Evolutionary conservation across 106 monocot species (phyloP), one percentile per base, ranked within the genome.

Genomic region (Dendrobium nobile): DNA sequence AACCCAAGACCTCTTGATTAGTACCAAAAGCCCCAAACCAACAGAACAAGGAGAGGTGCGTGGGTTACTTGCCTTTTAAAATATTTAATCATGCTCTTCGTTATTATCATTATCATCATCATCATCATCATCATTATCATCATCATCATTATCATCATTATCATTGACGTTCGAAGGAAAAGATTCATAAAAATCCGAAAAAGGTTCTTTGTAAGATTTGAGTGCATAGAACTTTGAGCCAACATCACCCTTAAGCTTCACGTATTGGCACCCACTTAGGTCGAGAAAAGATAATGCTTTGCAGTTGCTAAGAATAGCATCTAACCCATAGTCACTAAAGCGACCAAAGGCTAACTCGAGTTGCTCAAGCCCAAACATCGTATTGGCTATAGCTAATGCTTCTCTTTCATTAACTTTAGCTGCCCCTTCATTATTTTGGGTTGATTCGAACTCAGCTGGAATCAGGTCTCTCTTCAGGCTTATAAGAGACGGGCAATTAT

Each of bases 201-300:
- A 86, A 1, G 93, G 87, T 44, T 81, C 80, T 84, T 41, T 85
- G 41, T 89, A 87, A 2, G 15, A 72, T 20, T 15, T 27, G 2
- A 93, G 78, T 5, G 22, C 4, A 4, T n/a, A 18, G 72, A 88
- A 93, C 77, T 64, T 89, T 9, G 13, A 6, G 73, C 82, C 80
- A 11, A 93, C 31, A 40, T 74, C 61, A 0, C 75, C 82, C 5
- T 84, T 79, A 75, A 93, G 75, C 79, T 40, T 79, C 41, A 89
- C 93, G 65, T 80, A 84, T 87, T 82, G 88, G 27, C 89, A 93
- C 1, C 87, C 90, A 33, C 85, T 85, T 7, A 93, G 82, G 45
- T 93, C 90, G 22, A 93, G 90, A 26, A 33, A 54, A 4, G 20
- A 1, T n/a, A 93, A 83, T 0, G 19, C 27, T n/a, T 9, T 45